Evolutionary conservation across 169 alveolate genomes (phyloP).

Genomic region (Eimeria falciformis): DNA sequence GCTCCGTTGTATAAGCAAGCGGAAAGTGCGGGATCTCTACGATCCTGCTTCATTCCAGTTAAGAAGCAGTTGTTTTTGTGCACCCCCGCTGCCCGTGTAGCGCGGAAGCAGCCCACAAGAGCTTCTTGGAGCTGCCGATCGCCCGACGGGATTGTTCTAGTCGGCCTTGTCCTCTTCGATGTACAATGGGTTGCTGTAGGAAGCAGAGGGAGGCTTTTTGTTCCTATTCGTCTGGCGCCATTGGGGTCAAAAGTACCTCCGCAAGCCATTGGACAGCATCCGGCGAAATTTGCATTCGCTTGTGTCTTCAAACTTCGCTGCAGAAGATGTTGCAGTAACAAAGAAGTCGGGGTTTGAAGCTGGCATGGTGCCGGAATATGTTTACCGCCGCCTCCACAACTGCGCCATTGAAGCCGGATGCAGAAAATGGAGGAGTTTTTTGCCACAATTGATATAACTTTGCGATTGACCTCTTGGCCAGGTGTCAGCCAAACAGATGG

Average conservation of each 20-base stretch:
- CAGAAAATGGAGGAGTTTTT: constrained; percentile 61
- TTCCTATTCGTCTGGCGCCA: constrained; percentile 40
- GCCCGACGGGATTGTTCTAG: constrained; percentile 23
- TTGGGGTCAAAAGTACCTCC: constrained; percentile 52
- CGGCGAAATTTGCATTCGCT: neutral
- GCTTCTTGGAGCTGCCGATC: too few species aligned
- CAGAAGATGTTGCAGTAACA: too few species aligned
- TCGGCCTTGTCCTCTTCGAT: constrained; percentile 41
- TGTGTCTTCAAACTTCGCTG: neutral
- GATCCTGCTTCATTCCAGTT: too few species aligned
- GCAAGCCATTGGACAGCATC: constrained; percentile 32
- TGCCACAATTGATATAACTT: constrained; percentile 42
- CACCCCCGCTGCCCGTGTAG: too few species aligned
- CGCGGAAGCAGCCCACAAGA: neutral
- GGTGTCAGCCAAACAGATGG: constrained; percentile 56
- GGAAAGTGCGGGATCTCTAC: constrained; percentile 29
- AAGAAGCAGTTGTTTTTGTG: too few species aligned
- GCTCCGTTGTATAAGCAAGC: constrained; percentile 68
- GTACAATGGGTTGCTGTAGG: constrained; percentile 41
- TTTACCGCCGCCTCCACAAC: constrained; percentile 45
- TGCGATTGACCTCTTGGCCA: constrained; percentile 62
- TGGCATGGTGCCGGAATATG: too few species aligned
- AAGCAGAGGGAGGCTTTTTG: constrained; percentile 73
- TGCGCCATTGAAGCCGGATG: constrained; percentile 13
- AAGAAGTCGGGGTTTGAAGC: too few species aligned